phyloP scores from a whole-genome alignment of 176 grass and related monocot genomes.

The Elaeis guineensis region DNA sequence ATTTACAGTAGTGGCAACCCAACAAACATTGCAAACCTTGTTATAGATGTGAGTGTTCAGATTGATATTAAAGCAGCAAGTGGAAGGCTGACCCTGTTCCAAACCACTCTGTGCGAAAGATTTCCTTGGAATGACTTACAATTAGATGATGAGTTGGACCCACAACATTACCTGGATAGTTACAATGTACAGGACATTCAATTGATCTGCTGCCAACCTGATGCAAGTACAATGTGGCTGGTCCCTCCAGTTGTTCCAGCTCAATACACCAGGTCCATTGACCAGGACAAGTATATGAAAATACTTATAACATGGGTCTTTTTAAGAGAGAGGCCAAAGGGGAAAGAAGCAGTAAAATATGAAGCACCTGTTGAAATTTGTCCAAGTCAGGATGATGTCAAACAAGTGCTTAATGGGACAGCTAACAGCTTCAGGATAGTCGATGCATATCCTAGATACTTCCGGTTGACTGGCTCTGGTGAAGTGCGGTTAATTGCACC shows the following conservation, averaged over 20 bases:
- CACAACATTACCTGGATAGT: constrained; percentile 56
- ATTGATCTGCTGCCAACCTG: constrained; percentile 89
- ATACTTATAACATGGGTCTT: constrained; percentile 85
- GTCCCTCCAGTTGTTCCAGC: constrained; percentile 71
- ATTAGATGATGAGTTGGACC: constrained; percentile 47
- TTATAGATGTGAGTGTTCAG: constrained; percentile 87
- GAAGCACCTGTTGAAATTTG: constrained; percentile 47
- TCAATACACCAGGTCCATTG: constrained; percentile 59
- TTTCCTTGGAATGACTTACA: constrained; percentile 60
- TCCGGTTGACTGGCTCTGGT: constrained; percentile 90
- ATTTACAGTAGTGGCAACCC: constrained; percentile 99
- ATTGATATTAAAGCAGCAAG: constrained; percentile 91
- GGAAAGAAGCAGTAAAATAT: constrained; percentile 88
- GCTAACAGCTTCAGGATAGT: constrained; percentile 51
- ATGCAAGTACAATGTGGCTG: constrained; percentile 84
- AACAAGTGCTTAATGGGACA: constrained; percentile 66
- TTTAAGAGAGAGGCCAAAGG: constrained; percentile 90
- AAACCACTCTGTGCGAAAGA: constrained; percentile 76
- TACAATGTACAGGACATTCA: constrained; percentile 97
- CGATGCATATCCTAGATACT: constrained; percentile 87
- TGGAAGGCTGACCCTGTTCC: constrained; percentile 73
- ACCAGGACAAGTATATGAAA: constrained; percentile 33
- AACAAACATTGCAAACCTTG: constrained; percentile 96
- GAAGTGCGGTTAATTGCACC: constrained; percentile 78
- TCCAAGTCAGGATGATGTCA: constrained; percentile 58